A percentile compares a stretch with the other conserved stretches of the same genome.
Evolutionary conservation across 75 land plant genomes (phyloP).

Genomic region (Picea glauca): DNA sequence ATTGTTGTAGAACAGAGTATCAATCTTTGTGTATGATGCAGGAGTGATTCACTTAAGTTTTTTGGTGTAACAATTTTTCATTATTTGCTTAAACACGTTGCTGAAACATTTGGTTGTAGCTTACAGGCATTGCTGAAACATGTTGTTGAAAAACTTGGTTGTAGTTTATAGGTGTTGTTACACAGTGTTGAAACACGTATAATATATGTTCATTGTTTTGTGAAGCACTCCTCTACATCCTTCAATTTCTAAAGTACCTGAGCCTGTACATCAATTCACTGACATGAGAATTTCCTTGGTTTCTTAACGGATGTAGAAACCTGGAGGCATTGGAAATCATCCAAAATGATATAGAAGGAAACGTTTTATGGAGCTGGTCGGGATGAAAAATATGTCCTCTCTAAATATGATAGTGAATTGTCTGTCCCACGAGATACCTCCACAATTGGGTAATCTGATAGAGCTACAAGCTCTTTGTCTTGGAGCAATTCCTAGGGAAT

Average conservation of each 20-base stretch:
- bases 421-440: constrained; percentile 56
- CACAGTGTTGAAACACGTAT: too few relatives aligned
- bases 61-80: too few relatives aligned
- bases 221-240: too few relatives aligned
- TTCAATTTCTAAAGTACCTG: constrained; percentile 22
- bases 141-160: too few relatives aligned
- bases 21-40: too few relatives aligned
- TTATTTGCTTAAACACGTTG: too few relatives aligned
- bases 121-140: too few relatives aligned
- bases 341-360: constrained; percentile 39
- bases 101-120: too few relatives aligned
- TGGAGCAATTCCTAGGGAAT: constrained; percentile 35
- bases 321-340: constrained; percentile 33
- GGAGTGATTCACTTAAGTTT: too few relatives aligned
- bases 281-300: constrained; percentile 52
- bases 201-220: too few relatives aligned
- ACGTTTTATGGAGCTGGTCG: constrained; percentile 42
- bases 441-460: constrained; percentile 32
- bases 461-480: constrained; percentile 40
- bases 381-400: constrained; percentile 28
- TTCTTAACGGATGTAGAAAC: constrained; percentile 43
- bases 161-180: too few relatives aligned
- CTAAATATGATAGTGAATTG: constrained; percentile 54
- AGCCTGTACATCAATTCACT: constrained; percentile 40
- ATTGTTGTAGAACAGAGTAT: too few relatives aligned